These are phyloP conservation scores for Vigna hirtella DNA, from an alignment of 306 rosid genomes.

Conservation along the genomic window DNA sequence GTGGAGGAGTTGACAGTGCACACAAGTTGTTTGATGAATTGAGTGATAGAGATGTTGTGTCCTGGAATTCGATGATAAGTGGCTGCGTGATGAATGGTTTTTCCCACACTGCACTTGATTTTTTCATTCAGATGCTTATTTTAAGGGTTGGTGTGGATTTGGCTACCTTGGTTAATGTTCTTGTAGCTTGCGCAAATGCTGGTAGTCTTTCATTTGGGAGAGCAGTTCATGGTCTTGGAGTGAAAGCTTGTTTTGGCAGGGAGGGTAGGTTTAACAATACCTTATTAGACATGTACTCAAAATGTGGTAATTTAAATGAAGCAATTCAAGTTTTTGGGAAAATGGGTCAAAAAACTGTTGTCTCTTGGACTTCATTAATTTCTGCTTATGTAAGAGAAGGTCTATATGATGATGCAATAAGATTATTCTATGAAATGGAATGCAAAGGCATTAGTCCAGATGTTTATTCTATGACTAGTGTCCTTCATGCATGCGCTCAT, in stretches of 20 bases:
- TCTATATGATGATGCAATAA: conserved; percentile 57
- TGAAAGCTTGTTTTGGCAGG: conserved; percentile 52
- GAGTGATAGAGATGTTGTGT: conserved; percentile 70
- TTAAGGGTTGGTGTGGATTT: conserved; percentile 61
- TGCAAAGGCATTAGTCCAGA: conserved; percentile 56
- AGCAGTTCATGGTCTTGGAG: conserved; percentile 60
- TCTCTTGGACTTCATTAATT: conserved; percentile 80
- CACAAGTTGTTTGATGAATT: conserved; percentile 70
- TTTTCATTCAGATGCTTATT: conserved; percentile 59
- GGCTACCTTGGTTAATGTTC: conserved; percentile 71
- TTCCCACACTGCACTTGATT: conserved; percentile 54
- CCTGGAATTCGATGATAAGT: conserved; percentile 86
- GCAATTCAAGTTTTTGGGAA: conserved; percentile 60
- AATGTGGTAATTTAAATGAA: conserved; percentile 60
- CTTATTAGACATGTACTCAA: conserved; percentile 76
- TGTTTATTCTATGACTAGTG: conserved; percentile 59
- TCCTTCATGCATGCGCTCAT: conserved; percentile 69
- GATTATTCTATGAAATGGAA: conserved; percentile 65
- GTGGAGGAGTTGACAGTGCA: conserved; percentile 65
- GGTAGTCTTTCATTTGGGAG: conserved; percentile 59
- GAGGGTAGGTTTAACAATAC: conserved; percentile 64
- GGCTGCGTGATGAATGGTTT: conserved; percentile 62
- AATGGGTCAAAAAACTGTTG: conserved; percentile 64
- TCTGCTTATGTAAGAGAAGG: conserved; percentile 71
- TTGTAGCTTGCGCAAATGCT: conserved; percentile 67